Percentiles rank a stretch among this genome's conserved stretches.
Conservation (phyloP, 2,329 filamentous ascomycete genomes). For the Cadophora gregata region DNA sequence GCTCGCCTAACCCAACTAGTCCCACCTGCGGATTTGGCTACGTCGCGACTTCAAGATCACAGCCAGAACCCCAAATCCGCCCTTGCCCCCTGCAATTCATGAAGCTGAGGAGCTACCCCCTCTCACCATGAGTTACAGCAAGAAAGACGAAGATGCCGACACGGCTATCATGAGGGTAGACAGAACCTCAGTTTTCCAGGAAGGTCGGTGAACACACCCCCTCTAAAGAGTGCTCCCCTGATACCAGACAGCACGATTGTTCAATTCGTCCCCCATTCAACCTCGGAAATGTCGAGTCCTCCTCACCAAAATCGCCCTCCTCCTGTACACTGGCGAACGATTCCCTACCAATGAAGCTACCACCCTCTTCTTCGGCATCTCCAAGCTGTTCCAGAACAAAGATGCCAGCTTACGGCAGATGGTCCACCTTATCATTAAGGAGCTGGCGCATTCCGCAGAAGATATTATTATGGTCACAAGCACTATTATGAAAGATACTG, state of each 20-base stretch:
- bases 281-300: constrained; percentile 97
- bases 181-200: constrained; percentile 96
- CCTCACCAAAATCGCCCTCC: constrained; percentile 94
- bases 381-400: constrained; percentile 99
- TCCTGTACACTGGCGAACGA: constrained; percentile 95
- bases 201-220: constrained; percentile 67
- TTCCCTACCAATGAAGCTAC: constrained; percentile 98
- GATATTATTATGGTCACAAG: constrained; percentile 99
- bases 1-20: constrained; percentile 35
- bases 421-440: constrained; percentile 98
- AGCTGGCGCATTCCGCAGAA: constrained; percentile 91
- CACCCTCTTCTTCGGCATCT: constrained; percentile 97
- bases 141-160: constrained; percentile 98
- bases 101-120: constrained; percentile 45
- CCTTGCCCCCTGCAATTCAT: constrained; percentile 43
- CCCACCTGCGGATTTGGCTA: constrained; percentile 41
- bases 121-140: constrained; percentile 88
- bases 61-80: constrained; percentile 20
- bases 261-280: constrained; percentile 97
- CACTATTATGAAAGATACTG: constrained; percentile 99
- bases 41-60: constrained; percentile 39
- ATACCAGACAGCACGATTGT: constrained; percentile 78
- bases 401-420: constrained; percentile 97
- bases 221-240: constrained; percentile 45
- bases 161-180: constrained; percentile 95